phyloP scores from a whole-genome alignment of 208 protist species.

The Wallacemonas sp. region DNA sequence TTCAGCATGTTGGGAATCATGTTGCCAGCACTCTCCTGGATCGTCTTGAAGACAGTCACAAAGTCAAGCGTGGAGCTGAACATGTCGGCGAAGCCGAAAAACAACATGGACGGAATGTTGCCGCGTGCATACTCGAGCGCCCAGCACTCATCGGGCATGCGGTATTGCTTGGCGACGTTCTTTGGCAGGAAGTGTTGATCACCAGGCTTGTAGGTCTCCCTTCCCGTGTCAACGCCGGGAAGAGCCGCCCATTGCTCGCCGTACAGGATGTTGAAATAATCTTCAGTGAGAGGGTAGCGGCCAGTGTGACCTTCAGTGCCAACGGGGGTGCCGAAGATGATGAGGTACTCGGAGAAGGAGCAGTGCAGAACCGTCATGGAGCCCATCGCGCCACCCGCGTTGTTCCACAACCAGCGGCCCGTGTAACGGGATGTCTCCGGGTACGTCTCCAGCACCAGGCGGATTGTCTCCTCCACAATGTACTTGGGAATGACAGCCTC shows the following conservation, averaged over 20 bases:
- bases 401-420: conserved; percentile 88
- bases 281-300: conserved; percentile 78
- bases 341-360: conserved; percentile 93
- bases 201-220: conserved; percentile 70
- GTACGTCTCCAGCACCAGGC: conserved; percentile 61
- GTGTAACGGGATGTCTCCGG: conserved; percentile 62
- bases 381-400: conserved; percentile 92
- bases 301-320: conserved; percentile 92
- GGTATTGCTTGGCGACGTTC: conserved; percentile 81
- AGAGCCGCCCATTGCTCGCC: conserved; percentile 89
- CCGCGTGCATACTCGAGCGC: conserved; percentile 92
- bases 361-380: conserved; percentile 88
- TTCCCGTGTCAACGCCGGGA: conserved; percentile 19
- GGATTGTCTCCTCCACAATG: conserved; percentile 69
- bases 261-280: conserved; percentile 91
- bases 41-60: conserved; percentile 62
- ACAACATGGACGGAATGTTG: conserved; percentile 90
- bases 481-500: conserved; percentile 21
- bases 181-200: conserved; percentile 77
- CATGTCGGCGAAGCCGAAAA: conserved; percentile 90
- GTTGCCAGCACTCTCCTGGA: conserved; percentile 58
- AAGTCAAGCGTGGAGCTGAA: conserved; percentile 85
- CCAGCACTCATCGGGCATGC: conserved; percentile 90
- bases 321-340: conserved; percentile 89
- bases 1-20: conserved; percentile 70